phyloP scores from a whole-genome alignment of 306 rosid species.

The Vigna nakashimae region DNA sequence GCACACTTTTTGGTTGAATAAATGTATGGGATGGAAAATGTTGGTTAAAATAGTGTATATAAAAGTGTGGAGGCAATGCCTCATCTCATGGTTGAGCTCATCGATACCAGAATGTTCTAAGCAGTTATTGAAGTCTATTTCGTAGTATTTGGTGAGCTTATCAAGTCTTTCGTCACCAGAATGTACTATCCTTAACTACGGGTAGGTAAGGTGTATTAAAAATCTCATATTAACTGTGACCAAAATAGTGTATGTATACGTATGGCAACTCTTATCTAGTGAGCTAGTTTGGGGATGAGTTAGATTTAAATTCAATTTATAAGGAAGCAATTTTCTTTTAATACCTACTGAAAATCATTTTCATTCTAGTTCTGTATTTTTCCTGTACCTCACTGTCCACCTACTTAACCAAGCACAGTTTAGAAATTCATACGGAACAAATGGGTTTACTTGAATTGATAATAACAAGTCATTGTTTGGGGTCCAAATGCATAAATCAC shows the following conservation, averaged over 20 bases:
- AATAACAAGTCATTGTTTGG: slow-evolving; percentile 4
- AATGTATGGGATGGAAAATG: too few relatives aligned
- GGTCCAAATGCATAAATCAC: slow-evolving; percentile 19
- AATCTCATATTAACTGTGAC: not conserved
- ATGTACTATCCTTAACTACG: not conserved
- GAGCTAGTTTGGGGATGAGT: not conserved
- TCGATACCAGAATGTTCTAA: too few relatives aligned
- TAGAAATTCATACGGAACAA: not conserved
- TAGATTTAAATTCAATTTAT: not conserved
- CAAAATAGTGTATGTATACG: not conserved
- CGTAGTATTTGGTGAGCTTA: too few relatives aligned
- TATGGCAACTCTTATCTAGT: not conserved
- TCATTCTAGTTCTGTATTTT: not conserved
- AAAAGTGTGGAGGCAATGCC: too few relatives aligned
- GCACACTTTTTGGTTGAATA: too few relatives aligned
- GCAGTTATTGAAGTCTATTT: too few relatives aligned
- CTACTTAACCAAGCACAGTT: not conserved
- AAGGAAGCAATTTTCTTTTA: not conserved
- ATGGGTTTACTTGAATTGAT: not conserved
- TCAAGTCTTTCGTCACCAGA: too few relatives aligned
- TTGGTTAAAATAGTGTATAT: too few relatives aligned
- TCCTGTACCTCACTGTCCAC: not conserved
- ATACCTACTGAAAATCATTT: not conserved
- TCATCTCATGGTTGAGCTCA: too few relatives aligned
- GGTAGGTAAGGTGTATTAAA: not conserved